A percentile compares a stretch with the other conserved stretches of the same genome.
Conservation (phyloP, 331 rosid genomes). For the Quercus tomentella region DNA sequence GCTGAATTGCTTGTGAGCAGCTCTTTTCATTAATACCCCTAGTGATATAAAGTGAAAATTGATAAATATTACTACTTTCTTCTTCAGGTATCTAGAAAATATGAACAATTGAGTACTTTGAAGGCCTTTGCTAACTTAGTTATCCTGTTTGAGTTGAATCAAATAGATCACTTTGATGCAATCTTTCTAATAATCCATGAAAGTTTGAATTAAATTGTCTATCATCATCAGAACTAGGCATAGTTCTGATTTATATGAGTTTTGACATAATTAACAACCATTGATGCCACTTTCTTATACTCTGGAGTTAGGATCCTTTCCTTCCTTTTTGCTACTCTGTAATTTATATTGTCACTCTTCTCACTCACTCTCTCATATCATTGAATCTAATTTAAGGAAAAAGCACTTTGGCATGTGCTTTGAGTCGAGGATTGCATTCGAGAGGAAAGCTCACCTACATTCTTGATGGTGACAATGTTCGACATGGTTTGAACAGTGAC, state of each 20-base stretch:
- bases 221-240: slow-evolving; percentile 5
- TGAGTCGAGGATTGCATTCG: slow-evolving; percentile 72
- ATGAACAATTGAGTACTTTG: slow-evolving; percentile 6
- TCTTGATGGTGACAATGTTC: slow-evolving; percentile 94
- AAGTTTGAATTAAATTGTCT: slow-evolving; percentile 10
- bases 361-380: slow-evolving; percentile 20
- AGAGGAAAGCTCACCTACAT: slow-evolving; percentile 77
- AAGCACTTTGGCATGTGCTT: slow-evolving; percentile 90
- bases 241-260: neutral
- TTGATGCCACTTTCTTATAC: neutral
- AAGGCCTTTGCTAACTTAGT: slow-evolving; percentile 12
- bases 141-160: neutral
- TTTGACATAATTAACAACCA: neutral
- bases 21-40: neutral
- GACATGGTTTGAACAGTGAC: slow-evolving; percentile 89
- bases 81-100: neutral
- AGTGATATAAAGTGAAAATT: slow-evolving; percentile 3
- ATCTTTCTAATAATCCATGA: neutral
- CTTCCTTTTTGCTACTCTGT: slow-evolving; percentile 3
- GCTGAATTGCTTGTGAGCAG: neutral
- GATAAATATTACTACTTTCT: neutral
- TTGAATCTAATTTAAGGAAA: slow-evolving; percentile 55
- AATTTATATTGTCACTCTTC: neutral
- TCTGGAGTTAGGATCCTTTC: neutral
- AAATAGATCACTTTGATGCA: neutral